phyloP scores from a whole-genome alignment of 116 monocot genomes.

The Papilionanthe hybrid region DNA sequence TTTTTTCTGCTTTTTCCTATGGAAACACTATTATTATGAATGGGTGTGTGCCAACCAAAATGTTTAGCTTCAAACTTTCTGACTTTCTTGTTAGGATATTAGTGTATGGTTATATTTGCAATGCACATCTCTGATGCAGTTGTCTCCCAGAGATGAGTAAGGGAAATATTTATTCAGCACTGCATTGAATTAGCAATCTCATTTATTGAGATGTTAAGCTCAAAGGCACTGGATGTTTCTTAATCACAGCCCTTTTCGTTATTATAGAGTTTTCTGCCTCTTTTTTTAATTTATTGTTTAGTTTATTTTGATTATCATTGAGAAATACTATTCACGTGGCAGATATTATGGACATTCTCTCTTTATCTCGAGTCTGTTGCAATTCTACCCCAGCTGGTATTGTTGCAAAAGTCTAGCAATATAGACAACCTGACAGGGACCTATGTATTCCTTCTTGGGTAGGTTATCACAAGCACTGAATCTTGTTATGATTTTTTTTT shows the following conservation, averaged over 20 bases:
- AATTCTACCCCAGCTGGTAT: slow-evolving; percentile 36
- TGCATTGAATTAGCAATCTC: neutral
- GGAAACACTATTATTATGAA: neutral
- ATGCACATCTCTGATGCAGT: neutral
- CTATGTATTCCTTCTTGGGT: slow-evolving; percentile 52
- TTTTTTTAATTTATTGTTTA: neutral
- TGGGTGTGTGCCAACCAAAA: neutral
- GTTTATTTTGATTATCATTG: neutral
- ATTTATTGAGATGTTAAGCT: neutral
- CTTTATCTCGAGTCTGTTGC: slow-evolving; percentile 53
- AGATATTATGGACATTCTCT: slow-evolving; percentile 51
- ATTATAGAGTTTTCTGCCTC: neutral
- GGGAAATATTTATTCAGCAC: neutral
- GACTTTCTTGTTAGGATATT: neutral
- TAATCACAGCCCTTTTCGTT: neutral
- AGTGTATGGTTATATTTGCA: neutral
- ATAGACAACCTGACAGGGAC: slow-evolving; percentile 48
- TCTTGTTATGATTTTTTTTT: neutral
- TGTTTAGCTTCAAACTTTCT: neutral
- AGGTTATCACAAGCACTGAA: slow-evolving; percentile 12
- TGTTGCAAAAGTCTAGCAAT: slow-evolving; percentile 43
- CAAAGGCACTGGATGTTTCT: neutral
- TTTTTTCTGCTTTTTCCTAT: neutral
- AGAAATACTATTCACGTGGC: slow-evolving; percentile 2
- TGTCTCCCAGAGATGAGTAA: neutral